Conservation (phyloP, 2,329 filamentous ascomycete genomes). For the Phaeoacremonium minimum region DNA sequence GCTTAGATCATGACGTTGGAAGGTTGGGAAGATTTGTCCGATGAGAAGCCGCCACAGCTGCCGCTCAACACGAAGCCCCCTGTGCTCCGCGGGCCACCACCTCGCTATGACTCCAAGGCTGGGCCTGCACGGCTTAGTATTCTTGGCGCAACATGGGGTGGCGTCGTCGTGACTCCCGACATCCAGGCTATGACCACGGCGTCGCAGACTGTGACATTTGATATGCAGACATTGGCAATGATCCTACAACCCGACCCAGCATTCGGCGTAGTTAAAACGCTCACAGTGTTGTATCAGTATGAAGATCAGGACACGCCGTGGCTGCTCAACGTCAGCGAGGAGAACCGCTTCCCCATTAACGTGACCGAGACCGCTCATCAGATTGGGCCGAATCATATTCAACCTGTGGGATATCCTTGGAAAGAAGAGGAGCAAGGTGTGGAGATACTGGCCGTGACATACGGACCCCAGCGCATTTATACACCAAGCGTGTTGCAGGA, state of each 20-base stretch:
- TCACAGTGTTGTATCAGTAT: conserved; percentile 14
- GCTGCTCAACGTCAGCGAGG: conserved; percentile 15
- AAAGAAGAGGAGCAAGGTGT: conserved; percentile 14
- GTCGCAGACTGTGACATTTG: conserved; percentile 7
- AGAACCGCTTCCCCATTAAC: conserved; percentile 5
- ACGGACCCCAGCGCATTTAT: conserved; percentile 13
- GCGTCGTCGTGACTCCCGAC: conserved; percentile 13
- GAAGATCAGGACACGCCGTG: conserved; percentile 12
- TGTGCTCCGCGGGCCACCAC: no score
- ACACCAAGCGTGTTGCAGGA: conserved; percentile 11
- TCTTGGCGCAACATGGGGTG: conserved; percentile 15
- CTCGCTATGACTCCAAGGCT: no score
- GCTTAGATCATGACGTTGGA: no score
- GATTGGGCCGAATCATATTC: no score
- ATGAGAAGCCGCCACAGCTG: no score
- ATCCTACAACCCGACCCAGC: conserved; percentile 14
- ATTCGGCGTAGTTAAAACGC: conserved; percentile 9
- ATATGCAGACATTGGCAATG: conserved; percentile 11
- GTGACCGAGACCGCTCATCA: conserved; percentile 10
- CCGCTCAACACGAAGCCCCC: no score
- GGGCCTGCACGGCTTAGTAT: conserved; percentile 9
- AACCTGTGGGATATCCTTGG: no score
- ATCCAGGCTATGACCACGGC: conserved; percentile 9
- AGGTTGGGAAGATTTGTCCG: no score
- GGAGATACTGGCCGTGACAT: conserved; percentile 14